Percentiles rank a stretch among this genome's conserved stretches.
phyloP scores from a whole-genome alignment of 2,329 filamentous ascomycete species.

The Aspergillus latus region DNA sequence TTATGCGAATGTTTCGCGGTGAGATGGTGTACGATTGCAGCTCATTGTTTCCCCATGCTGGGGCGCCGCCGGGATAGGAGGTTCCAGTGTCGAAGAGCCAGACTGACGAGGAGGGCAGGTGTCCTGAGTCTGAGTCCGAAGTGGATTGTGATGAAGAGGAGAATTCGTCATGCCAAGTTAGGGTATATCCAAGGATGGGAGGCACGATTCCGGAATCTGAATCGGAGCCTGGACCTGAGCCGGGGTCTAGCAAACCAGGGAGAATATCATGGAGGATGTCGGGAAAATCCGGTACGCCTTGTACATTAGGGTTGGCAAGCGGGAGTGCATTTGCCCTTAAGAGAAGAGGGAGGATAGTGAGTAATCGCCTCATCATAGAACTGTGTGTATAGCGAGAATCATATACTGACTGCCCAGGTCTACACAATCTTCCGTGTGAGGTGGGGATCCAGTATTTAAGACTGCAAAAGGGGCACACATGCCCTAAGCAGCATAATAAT shows the following conservation, averaged over 20 bases:
- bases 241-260: not conserved
- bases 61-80: slow-evolving; percentile 9
- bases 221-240: not conserved
- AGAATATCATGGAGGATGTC: not conserved
- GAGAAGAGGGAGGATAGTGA: not conserved
- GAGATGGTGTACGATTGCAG: slow-evolving; percentile 10
- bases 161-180: slow-evolving; percentile 16
- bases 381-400: too few species aligned
- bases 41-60: slow-evolving; percentile 15
- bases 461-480: not conserved
- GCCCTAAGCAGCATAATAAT: not conserved
- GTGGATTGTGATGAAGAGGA: not conserved
- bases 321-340: not conserved
- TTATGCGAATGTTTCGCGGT: slow-evolving; percentile 7
- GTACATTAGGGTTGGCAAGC: not conserved
- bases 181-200: slow-evolving; percentile 2
- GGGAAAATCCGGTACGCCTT: not conserved
- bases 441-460: not conserved
- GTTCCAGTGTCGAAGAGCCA: slow-evolving; percentile 14
- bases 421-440: not conserved
- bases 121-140: not conserved
- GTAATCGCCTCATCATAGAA: not conserved
- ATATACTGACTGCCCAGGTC: not conserved
- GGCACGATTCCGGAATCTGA: not conserved
- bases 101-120: slow-evolving; percentile 8